Conservation (phyloP, 1,284 basidiomycete species). For the Cryptococcus wingfieldii region DNA sequence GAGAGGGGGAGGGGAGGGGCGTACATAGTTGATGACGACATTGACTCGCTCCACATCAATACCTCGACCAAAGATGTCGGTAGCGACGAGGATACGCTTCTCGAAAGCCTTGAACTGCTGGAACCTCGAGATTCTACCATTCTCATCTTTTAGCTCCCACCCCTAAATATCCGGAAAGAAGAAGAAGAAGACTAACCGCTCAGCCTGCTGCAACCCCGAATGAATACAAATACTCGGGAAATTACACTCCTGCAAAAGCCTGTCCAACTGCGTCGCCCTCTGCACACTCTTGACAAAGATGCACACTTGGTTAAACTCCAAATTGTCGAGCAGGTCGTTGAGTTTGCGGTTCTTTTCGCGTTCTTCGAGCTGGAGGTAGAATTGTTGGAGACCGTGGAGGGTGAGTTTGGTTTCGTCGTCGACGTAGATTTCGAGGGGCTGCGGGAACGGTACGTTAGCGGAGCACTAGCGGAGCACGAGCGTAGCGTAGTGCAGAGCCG, state of each 20-base stretch:
- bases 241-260: constrained; percentile 92
- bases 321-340: constrained; percentile 90
- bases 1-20: not conserved
- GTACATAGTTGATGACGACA: constrained; percentile 81
- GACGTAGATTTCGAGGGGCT: constrained; percentile 99
- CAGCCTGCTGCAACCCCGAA: constrained; percentile 88
- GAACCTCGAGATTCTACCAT: constrained; percentile 82
- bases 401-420: constrained; percentile 99
- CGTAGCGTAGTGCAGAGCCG: too few species aligned
- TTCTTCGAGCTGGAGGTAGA: constrained; percentile 96
- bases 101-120: constrained; percentile 99
- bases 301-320: constrained; percentile 99
- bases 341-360: constrained; percentile 94
- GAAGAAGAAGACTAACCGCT: too few species aligned
- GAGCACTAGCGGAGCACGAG: too few species aligned
- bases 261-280: constrained; percentile 93
- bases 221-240: constrained; percentile 98
- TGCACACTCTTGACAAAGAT: constrained; percentile 99
- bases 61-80: constrained; percentile 94
- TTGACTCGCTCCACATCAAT: constrained; percentile 98
- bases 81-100: constrained; percentile 97
- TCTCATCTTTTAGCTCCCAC: too few species aligned
- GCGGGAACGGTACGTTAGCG: constrained; percentile 8
- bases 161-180: too few species aligned
- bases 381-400: constrained; percentile 96